phyloP scores from a whole-genome alignment of 768 basidiomycete species.

The Tylopilus subfusipes region DNA sequence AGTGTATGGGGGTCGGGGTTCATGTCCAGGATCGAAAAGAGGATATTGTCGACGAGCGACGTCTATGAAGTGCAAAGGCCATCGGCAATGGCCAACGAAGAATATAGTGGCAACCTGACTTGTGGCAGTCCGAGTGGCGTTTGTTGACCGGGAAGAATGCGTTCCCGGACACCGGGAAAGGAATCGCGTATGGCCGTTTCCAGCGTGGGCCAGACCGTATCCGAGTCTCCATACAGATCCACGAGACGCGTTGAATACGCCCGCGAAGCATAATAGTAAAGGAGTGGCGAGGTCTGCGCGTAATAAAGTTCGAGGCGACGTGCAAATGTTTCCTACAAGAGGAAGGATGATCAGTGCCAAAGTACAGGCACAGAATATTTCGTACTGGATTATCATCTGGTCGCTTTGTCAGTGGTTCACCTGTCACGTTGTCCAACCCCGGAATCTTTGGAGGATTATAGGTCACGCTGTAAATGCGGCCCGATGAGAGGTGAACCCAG shows the following conservation, averaged over 20 bases:
- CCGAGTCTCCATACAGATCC: constrained; percentile 64
- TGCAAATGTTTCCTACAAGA: constrained; percentile 64
- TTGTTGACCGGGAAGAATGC: constrained; percentile 27
- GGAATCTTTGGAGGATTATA: constrained; percentile 79
- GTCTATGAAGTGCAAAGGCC: constrained; percentile 13
- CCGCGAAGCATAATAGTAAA: constrained; percentile 59
- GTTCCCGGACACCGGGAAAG: constrained; percentile 56
- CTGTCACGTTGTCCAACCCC: constrained; percentile 81
- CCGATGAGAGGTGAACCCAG: constrained; percentile 82
- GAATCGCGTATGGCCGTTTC: constrained; percentile 52
- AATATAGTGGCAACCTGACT: constrained; percentile 12
- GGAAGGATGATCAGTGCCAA: constrained; percentile 7
- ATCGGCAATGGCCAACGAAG: constrained; percentile 8
- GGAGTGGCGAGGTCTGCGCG: constrained; percentile 70
- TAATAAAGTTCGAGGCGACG: constrained; percentile 77
- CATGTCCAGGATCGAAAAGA: neutral
- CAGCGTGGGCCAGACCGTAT: constrained; percentile 82
- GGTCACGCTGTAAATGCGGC: constrained; percentile 81
- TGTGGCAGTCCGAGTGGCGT: constrained; percentile 17
- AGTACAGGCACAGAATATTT: constrained; percentile 1
- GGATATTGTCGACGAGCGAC: neutral
- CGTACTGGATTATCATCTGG: constrained; percentile 85
- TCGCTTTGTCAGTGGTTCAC: constrained; percentile 74
- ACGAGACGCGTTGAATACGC: constrained; percentile 45
- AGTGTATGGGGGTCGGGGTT: constrained; percentile 1